Evolutionary conservation across 768 basidiomycete genomes (phyloP).

Genomic region (Suillus subluteus): DNA sequence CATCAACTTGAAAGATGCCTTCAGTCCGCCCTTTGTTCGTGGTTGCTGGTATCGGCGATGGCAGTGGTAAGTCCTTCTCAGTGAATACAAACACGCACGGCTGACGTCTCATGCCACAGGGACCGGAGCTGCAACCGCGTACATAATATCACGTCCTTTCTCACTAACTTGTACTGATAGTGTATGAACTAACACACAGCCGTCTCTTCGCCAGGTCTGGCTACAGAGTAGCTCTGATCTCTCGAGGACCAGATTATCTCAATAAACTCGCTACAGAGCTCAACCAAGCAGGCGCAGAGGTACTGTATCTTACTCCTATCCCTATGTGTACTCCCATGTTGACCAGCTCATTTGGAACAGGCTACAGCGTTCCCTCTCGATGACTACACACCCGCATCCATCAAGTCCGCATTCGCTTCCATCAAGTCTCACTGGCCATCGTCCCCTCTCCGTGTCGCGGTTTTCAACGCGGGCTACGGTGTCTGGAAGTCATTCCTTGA

Average conservation of each 20-base stretch:
- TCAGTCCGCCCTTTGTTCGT: slow-evolving; percentile 54
- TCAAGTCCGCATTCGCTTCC: slow-evolving; percentile 51
- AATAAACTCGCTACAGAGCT: slow-evolving; percentile 57
- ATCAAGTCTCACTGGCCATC: slow-evolving; percentile 51
- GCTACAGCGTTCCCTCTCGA: slow-evolving; percentile 59
- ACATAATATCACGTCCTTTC: slow-evolving; percentile 23
- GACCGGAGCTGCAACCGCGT: slow-evolving; percentile 66
- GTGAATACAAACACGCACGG: background rate
- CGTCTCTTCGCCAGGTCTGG: slow-evolving; percentile 64
- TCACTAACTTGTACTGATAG: background rate
- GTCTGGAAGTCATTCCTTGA: slow-evolving; percentile 72
- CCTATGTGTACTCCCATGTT: background rate
- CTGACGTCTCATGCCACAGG: slow-evolving; percentile 33
- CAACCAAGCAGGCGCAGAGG: slow-evolving; percentile 60
- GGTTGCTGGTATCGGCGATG: slow-evolving; percentile 57
- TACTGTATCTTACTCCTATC: slow-evolving; percentile 21
- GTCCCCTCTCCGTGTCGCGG: slow-evolving; percentile 58
- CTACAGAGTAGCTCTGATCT: slow-evolving; percentile 69
- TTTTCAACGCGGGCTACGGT: slow-evolving; percentile 64
- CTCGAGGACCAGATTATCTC: slow-evolving; percentile 57
- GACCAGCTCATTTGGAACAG: slow-evolving; percentile 34
- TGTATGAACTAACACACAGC: slow-evolving; percentile 34
- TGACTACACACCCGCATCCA: slow-evolving; percentile 52
- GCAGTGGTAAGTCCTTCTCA: slow-evolving; percentile 31
- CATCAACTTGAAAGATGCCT: slow-evolving; percentile 26